Evolutionary conservation across 352 stramenopile genomes (phyloP).

Genomic region (Pythium sp.): DNA sequence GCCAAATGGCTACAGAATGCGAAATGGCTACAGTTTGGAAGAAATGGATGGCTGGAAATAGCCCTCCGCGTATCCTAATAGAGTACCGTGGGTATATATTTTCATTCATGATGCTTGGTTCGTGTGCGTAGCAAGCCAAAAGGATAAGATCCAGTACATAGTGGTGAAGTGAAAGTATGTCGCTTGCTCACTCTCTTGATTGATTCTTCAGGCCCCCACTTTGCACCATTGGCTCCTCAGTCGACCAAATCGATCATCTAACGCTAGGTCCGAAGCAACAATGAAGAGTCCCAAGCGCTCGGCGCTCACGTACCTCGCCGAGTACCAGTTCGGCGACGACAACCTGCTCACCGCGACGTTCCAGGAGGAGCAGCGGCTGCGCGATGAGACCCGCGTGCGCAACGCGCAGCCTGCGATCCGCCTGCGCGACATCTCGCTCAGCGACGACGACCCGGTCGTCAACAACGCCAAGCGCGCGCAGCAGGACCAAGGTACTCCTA

Average conservation of each 20-base stretch:
- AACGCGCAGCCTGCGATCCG: constrained; percentile 42
- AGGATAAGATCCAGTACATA: neutral
- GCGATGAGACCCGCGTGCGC: constrained; percentile 43
- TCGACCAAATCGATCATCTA: neutral
- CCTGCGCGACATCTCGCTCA: constrained; percentile 26
- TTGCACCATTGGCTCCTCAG: neutral
- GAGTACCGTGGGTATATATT: neutral
- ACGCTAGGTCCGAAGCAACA: neutral
- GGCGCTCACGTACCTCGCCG: constrained; percentile 45
- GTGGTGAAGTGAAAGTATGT: no score
- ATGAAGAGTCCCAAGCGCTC: constrained; percentile 53
- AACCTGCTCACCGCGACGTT: constrained; percentile 56
- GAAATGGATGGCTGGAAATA: neutral
- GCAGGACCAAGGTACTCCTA: constrained; percentile 41
- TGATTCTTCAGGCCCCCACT: neutral
- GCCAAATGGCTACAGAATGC: neutral
- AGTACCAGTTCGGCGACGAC: constrained; percentile 65
- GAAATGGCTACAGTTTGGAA: neutral
- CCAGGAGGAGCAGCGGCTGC: constrained; percentile 42
- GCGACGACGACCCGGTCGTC: constrained; percentile 24
- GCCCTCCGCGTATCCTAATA: neutral
- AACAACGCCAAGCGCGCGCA: constrained; percentile 59
- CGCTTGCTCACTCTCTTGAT: neutral
- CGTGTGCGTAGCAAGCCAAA: neutral
- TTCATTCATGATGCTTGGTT: neutral